Base-by-base conservation (phyloP, 2,329 filamentous ascomycete species). In the Blumeriella jaapii region DNA sequence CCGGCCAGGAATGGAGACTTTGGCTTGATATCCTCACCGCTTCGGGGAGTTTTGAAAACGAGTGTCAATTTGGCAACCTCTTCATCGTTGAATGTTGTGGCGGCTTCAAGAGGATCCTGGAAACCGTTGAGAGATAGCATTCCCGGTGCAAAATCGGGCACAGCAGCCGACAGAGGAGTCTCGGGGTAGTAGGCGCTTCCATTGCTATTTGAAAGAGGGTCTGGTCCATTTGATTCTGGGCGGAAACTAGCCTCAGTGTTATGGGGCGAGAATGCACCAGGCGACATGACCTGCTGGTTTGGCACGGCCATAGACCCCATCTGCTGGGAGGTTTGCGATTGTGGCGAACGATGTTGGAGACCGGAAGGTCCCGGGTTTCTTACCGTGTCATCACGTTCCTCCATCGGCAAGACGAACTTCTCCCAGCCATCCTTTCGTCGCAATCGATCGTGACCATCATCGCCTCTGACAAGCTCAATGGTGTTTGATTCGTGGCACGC, bases 401-500 rank as follows among this genome's bases (percentile, higher is more conserved):
- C 69, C 53, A 77, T 67, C 2, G 73, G 70, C 39, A 93, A 61
- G 13, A 95, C 71, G 67, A 84, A 96, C 46, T 78, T 74, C 47
- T 80, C 68, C 84, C 86, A 95, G 16, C 74, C 76, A 13, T 84
- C 70, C 16, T 72, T 71, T 40, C 75, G 73, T 33, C 91, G 80
- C 29, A 96, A 58, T 27, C 85, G 73, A 56, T 95, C 85, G 31
- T 78, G 64, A 19, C 80, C 78, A 55, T 95, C 85, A 17, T 82
- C 72, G 25, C 82, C 80, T 20, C 76, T 60, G 29, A 80, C 68
- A 50, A 83, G 78, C 49, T 96, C 86, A 40, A 94, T 69, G 24
- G 69, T 69, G 7, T 67, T 67, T 1, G 84, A 84, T 44, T 79
- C 71, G 38, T 80, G 71, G 54, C 82, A 87, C 10, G 81, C 84